A percentile compares a stretch with the other conserved stretches of the same genome.
Conservation (phyloP, 2,329 filamentous ascomycete species). For the Aspergillus ustus region DNA sequence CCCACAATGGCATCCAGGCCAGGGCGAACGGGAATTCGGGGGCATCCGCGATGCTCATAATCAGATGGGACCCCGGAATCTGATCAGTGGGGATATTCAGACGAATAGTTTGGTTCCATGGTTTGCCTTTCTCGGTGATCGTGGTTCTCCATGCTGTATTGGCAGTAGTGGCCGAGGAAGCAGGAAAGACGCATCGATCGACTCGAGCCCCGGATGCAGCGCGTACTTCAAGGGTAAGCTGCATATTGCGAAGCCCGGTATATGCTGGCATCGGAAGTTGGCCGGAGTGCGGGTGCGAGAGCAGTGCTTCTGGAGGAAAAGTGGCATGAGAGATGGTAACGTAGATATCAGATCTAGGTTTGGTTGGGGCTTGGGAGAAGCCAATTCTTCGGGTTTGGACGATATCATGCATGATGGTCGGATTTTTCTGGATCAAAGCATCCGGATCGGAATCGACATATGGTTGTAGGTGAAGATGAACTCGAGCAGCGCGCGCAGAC, state of each 20-base stretch:
- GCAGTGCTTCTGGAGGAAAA: constrained; percentile 69
- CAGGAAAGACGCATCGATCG: constrained; percentile 78
- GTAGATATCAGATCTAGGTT: constrained; percentile 91
- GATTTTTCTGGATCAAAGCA: constrained; percentile 79
- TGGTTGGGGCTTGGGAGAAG: constrained; percentile 88
- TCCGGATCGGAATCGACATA: constrained; percentile 82
- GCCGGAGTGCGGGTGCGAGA: constrained; percentile 76
- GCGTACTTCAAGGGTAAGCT: constrained; percentile 87
- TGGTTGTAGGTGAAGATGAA: constrained; percentile 78
- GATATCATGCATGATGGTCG: constrained; percentile 82
- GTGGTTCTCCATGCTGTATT: constrained; percentile 88
- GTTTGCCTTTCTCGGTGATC: constrained; percentile 75
- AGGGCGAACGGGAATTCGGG: constrained; percentile 89
- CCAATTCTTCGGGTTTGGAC: constrained; percentile 85
- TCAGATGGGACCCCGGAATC: constrained; percentile 80
- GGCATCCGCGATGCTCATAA: constrained; percentile 86
- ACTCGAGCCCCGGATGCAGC: constrained; percentile 78
- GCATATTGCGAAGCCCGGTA: constrained; percentile 73
- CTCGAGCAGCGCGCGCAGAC: constrained; percentile 71
- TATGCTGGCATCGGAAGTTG: constrained; percentile 72
- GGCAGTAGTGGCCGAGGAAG: constrained; percentile 78
- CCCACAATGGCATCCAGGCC: constrained; percentile 93
- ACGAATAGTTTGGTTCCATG: constrained; percentile 87
- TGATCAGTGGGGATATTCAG: constrained; percentile 78
- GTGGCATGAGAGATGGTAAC: constrained; percentile 79